Conservation (phyloP, 257 asterid genomes). For the Rauvolfia tetraphylla region DNA sequence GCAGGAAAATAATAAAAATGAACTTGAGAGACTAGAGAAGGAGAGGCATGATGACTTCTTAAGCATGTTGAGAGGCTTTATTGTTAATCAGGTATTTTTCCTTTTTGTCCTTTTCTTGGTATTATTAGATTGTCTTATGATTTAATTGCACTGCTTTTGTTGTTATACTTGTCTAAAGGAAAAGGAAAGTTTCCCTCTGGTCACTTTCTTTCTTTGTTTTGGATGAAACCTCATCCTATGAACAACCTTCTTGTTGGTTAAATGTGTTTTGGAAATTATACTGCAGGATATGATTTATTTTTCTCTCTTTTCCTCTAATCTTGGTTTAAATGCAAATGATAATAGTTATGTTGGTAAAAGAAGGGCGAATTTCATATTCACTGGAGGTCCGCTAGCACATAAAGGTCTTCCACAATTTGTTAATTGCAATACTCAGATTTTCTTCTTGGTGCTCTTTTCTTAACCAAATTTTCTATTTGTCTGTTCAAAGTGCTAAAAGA, state of each 20-base stretch:
- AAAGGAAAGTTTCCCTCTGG: background rate
- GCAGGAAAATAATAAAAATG: constrained; percentile 88
- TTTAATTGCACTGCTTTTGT: background rate
- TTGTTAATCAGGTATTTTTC: constrained; percentile 78
- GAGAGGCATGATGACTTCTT: constrained; percentile 84
- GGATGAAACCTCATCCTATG: background rate
- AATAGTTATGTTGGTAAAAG: background rate
- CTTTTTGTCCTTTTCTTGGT: background rate
- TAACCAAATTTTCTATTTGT: background rate
- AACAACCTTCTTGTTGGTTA: background rate
- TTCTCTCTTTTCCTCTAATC: background rate
- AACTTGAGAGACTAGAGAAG: constrained; percentile 80
- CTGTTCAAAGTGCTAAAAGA: background rate
- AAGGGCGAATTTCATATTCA: background rate
- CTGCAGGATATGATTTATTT: background rate
- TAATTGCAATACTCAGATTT: no score
- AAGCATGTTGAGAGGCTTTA: constrained; percentile 85
- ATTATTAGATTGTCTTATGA: background rate
- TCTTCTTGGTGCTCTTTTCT: no score
- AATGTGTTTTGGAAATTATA: no score
- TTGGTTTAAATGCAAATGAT: background rate
- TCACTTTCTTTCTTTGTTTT: background rate
- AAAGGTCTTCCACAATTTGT: background rate
- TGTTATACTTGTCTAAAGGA: background rate
- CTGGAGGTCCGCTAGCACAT: no score